phyloP scores from a whole-genome alignment of 2,329 filamentous ascomycete species.

The Alternaria longipes region DNA sequence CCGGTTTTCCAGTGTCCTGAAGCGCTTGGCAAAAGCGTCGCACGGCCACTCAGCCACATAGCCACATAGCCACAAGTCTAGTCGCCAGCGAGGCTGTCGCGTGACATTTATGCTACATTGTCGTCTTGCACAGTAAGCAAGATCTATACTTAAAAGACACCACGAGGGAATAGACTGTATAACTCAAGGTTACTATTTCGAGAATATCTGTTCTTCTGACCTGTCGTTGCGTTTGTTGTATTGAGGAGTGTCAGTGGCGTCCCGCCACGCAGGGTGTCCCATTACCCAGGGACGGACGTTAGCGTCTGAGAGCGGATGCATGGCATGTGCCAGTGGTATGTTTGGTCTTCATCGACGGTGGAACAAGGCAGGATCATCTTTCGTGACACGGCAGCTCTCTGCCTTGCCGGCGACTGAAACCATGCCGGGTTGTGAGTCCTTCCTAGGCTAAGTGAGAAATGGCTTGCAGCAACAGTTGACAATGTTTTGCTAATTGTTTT shows the following conservation, averaged over 20 bases:
- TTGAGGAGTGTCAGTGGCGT: neutral
- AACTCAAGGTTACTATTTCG: neutral
- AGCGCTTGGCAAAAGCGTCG: slow-evolving; percentile 30
- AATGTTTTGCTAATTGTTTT: too few species aligned
- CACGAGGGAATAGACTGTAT: neutral
- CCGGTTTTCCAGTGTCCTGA: slow-evolving; percentile 5
- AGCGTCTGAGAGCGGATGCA: neutral
- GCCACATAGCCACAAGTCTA: neutral
- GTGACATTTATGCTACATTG: neutral
- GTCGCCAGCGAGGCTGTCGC: neutral
- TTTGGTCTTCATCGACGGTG: too few species aligned
- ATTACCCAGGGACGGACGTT: slow-evolving; percentile 1
- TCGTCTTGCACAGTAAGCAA: neutral
- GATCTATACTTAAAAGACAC: neutral
- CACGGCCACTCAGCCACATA: neutral
- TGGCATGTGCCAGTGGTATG: too few species aligned
- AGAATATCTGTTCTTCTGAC: slow-evolving; percentile 5
- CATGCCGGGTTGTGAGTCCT: too few species aligned
- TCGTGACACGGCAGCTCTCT: too few species aligned
- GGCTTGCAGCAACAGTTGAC: too few species aligned
- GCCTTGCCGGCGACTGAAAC: too few species aligned
- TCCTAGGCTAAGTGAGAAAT: too few species aligned
- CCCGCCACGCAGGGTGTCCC: neutral
- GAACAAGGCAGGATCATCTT: too few species aligned
- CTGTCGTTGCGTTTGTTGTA: slow-evolving; percentile 9